Evolutionary conservation across 2,329 filamentous ascomycete genomes (phyloP).

Genomic region (Cladorrhinum sp.): DNA sequence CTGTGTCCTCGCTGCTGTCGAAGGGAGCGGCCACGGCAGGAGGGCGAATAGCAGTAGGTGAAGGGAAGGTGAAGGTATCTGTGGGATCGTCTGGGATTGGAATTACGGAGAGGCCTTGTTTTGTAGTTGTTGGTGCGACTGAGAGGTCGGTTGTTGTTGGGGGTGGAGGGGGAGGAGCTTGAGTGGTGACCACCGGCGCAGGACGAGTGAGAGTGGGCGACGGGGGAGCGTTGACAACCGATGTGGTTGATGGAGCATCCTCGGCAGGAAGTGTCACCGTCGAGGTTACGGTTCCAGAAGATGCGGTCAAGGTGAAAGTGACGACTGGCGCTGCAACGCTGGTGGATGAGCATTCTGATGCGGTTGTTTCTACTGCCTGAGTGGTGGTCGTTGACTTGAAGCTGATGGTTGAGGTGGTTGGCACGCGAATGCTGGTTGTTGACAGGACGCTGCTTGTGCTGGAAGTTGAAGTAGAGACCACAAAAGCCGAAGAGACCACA

Average conservation of each 20-base stretch:
- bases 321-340: background rate
- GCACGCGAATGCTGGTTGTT: too few species aligned
- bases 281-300: background rate
- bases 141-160: background rate
- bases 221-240: background rate
- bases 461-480: background rate
- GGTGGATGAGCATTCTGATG: background rate
- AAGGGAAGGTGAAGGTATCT: background rate
- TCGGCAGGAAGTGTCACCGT: background rate
- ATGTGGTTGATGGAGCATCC: background rate
- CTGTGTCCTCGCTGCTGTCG: constrained; percentile 6
- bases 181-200: background rate
- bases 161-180: background rate
- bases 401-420: background rate
- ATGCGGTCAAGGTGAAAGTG: background rate
- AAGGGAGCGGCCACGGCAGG: too few species aligned
- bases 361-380: background rate
- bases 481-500: background rate
- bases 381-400: background rate
- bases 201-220: background rate
- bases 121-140: too few species aligned
- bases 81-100: background rate
- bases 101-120: too few species aligned
- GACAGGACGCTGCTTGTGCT: background rate
- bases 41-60: too few species aligned